Evolutionary conservation across 352 stramenopile genomes (phyloP), one percentile per base, ranked within the genome.

Genomic region (Globisporangium irregulare): DNA sequence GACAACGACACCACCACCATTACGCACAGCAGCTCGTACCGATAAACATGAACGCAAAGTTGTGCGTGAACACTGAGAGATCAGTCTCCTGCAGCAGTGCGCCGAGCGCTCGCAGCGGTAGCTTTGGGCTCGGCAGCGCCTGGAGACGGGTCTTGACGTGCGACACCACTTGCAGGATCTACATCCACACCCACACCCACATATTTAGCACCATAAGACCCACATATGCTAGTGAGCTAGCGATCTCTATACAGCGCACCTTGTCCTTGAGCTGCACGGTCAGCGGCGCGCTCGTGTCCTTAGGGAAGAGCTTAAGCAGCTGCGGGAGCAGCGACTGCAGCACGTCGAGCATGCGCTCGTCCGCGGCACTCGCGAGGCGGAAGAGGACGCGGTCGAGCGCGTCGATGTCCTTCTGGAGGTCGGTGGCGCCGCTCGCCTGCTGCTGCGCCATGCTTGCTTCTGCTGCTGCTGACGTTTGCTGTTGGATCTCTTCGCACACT

Each of bases 301-400:
- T 69, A 9, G 84, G 81, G 64, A 93, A 92, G 36, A 91, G 84
- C 55, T 55, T 55, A 12, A 93, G 74, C 36, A 94, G 72, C 73
- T 91, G 78, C 18, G 86, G 86, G 15, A 94, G 74, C 18, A 94
- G 72, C 34, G 71, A 73, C 64, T 89, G 82, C 50, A 93, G 69
- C 62, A 93, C 84, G 18, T 76, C 56, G 22, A 89, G 61, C 74
- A 91, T 73, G 34, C 85, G 82, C 59, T 86, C 85, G 43, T 91
- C 85, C n/a, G 80, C 69, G 34, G 83, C 74, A 65, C 81, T 93
- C 51, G 82, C 85, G 32, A 93, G 78, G 7, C 85, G 85, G 80
- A 93, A 93, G 55, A 91, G 77, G 68, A 93, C 79, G 74, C 85
- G 85, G 50, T 93, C 82, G 51, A 93, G 74, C 67, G 82, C 85